A percentile compares a stretch with the other conserved stretches of the same genome.
Conservation (phyloP, 2,329 filamentous ascomycete species). For the Salinomyces thailandicus region DNA sequence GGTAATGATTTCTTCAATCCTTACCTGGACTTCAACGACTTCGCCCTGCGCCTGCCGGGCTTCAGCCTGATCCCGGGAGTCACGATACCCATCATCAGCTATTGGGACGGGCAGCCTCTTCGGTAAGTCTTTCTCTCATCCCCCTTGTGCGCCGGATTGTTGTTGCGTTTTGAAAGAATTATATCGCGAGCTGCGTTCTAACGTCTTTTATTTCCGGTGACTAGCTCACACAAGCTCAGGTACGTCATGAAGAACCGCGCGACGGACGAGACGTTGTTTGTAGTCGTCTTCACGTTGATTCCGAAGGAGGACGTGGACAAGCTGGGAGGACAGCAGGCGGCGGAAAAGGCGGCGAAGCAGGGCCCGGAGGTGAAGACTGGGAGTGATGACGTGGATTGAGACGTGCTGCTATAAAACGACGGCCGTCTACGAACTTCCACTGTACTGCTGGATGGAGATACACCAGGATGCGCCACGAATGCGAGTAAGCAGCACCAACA, state of each 20-base stretch:
- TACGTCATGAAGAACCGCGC: conserved; percentile 78
- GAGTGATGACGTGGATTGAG: conserved; percentile 17
- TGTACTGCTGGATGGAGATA: too few relatives aligned
- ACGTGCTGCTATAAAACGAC: too few relatives aligned
- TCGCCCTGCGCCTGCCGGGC: conserved; percentile 60
- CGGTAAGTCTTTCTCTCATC: conserved; percentile 44
- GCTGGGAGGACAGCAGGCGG: conserved; percentile 7
- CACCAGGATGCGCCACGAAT: too few relatives aligned
- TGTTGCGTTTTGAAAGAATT: conserved; percentile 2
- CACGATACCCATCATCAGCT: conserved; percentile 60
- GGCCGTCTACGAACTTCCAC: too few relatives aligned
- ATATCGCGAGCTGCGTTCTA: neutral
- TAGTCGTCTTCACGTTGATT: conserved; percentile 69
- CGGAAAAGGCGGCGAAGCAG: conserved; percentile 6
- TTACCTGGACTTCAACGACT: conserved; percentile 78
- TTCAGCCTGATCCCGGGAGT: conserved; percentile 47
- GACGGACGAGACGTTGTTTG: conserved; percentile 66
- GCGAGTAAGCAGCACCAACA: too few relatives aligned
- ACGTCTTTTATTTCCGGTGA: conserved; percentile 19
- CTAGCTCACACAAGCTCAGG: conserved; percentile 72
- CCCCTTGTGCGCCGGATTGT: conserved; percentile 17
- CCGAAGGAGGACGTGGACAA: conserved; percentile 51
- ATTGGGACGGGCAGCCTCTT: conserved; percentile 69
- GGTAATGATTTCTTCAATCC: conserved; percentile 76
- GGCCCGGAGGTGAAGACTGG: conserved; percentile 1